phyloP scores from a whole-genome alignment of 352 stramenopile genomes.

The Aphanomyces stellatus region DNA sequence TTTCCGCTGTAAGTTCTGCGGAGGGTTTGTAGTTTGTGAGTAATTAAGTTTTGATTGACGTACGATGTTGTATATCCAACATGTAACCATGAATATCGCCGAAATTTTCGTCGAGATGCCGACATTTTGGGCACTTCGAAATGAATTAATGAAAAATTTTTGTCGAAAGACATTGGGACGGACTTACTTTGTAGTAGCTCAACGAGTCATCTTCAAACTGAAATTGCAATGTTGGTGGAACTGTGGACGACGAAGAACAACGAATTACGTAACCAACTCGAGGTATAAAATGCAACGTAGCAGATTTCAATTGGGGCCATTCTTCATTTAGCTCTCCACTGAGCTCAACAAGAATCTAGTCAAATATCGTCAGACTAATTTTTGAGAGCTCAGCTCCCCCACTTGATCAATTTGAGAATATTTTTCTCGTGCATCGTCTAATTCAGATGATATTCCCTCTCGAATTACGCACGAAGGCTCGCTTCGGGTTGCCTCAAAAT shows the following conservation, averaged over 20 bases:
- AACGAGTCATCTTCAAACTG: constrained; percentile 81
- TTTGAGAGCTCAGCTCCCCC: no score
- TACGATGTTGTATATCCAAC: constrained; percentile 70
- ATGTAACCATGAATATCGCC: constrained; percentile 84
- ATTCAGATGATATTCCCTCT: constrained; percentile 54
- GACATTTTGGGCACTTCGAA: constrained; percentile 57
- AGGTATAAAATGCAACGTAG: constrained; percentile 80
- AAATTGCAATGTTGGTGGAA: constrained; percentile 66
- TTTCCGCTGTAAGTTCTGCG: constrained; percentile 62
- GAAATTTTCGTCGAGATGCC: constrained; percentile 68
- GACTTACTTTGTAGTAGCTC: constrained; percentile 77
- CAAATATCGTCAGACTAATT: no score
- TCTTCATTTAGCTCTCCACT: constrained; percentile 72
- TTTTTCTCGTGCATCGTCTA: constrained; percentile 55
- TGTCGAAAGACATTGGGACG: background rate
- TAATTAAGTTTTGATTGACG: background rate
- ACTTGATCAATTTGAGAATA: constrained; percentile 83
- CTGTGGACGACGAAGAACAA: constrained; percentile 51
- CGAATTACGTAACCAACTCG: constrained; percentile 83
- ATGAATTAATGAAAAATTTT: background rate
- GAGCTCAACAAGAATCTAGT: constrained; percentile 80
- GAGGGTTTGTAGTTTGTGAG: background rate
- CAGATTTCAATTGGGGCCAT: constrained; percentile 55
- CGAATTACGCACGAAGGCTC: constrained; percentile 55
- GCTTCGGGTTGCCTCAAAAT: constrained; percentile 67